Evolutionary conservation across 2,329 filamentous ascomycete species (phyloP).

Genomic region (Colletotrichum spinosum): DNA sequence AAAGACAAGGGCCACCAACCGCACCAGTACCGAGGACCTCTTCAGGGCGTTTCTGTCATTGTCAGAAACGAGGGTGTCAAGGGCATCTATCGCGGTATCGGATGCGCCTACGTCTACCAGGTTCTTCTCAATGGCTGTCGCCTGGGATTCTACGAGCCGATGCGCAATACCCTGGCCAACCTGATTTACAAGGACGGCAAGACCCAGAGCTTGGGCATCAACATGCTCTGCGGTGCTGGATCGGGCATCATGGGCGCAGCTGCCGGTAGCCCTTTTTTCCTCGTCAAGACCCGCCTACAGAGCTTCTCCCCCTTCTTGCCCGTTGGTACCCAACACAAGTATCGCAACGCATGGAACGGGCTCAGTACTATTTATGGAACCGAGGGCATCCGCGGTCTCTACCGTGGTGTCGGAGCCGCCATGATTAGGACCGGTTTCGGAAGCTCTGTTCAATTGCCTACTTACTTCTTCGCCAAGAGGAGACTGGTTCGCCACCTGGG

Average conservation of each 20-base stretch:
- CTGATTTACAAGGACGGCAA: conserved; percentile 77
- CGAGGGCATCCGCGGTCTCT: conserved; percentile 86
- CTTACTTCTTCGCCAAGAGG: conserved; percentile 97
- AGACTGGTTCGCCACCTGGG: conserved; percentile 83
- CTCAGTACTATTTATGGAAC: conserved; percentile 79
- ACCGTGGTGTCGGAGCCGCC: conserved; percentile 89
- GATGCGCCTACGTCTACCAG: conserved; percentile 96
- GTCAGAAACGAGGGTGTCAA: conserved; percentile 87
- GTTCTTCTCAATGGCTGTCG: conserved; percentile 96
- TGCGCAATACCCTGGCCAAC: conserved; percentile 78
- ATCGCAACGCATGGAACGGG: conserved; percentile 87
- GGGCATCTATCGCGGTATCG: conserved; percentile 89
- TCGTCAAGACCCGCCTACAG: conserved; percentile 96
- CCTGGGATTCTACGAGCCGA: conserved; percentile 96
- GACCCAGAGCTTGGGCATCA: conserved; percentile 88
- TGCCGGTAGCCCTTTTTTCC: conserved; percentile 96
- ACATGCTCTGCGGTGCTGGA: conserved; percentile 90
- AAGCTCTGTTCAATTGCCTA: conserved; percentile 94
- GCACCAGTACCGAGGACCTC: conserved; percentile 88
- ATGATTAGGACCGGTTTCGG: conserved; percentile 98
- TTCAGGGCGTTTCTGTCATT: conserved; percentile 93
- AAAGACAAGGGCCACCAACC: conserved; percentile 87
- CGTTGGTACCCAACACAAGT: conserved; percentile 96
- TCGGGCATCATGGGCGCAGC: conserved; percentile 93
- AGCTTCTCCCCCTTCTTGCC: conserved; percentile 93